Evolutionary conservation across 805 yeast genomes (phyloP).

Genomic region (Wickerhamomyces alni): DNA sequence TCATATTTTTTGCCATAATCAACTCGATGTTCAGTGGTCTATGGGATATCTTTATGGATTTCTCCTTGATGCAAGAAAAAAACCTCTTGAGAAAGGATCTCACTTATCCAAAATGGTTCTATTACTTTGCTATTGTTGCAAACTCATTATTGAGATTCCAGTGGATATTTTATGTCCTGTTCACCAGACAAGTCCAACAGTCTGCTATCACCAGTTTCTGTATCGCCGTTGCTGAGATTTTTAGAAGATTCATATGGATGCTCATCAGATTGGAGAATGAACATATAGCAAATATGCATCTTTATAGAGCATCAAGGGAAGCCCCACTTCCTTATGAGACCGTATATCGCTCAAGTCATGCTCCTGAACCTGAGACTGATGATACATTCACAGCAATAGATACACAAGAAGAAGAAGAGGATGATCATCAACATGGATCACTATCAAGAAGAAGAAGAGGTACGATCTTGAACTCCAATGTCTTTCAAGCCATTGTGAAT

Average conservation of each 20-base stretch:
- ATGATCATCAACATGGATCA: background rate
- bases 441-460: conserved; percentile 15
- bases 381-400: background rate
- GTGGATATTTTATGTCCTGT: conserved; percentile 87
- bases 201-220: conserved; percentile 82
- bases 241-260: conserved; percentile 85
- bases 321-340: conserved; percentile 75
- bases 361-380: conserved; percentile 10
- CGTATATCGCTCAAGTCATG: conserved; percentile 23
- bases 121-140: conserved; percentile 67
- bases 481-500: conserved; percentile 48
- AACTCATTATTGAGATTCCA: conserved; percentile 78
- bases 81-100: conserved; percentile 64
- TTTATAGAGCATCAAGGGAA: conserved; percentile 85
- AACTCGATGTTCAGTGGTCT: conserved; percentile 64
- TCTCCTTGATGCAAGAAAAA: conserved; percentile 78
- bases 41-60: conserved; percentile 96
- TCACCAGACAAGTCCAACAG: conserved; percentile 72
- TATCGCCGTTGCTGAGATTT: conserved; percentile 74
- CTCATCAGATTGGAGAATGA: conserved; percentile 94
- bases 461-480: conserved; percentile 16
- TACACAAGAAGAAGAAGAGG: conserved; percentile 5
- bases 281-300: conserved; percentile 82
- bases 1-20: conserved; percentile 66
- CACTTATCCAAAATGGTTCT: conserved; percentile 53